These are phyloP conservation scores for Collybiopsis luxurians DNA, from an alignment of 768 basidiomycete species.

Conservation along the genomic window DNA sequence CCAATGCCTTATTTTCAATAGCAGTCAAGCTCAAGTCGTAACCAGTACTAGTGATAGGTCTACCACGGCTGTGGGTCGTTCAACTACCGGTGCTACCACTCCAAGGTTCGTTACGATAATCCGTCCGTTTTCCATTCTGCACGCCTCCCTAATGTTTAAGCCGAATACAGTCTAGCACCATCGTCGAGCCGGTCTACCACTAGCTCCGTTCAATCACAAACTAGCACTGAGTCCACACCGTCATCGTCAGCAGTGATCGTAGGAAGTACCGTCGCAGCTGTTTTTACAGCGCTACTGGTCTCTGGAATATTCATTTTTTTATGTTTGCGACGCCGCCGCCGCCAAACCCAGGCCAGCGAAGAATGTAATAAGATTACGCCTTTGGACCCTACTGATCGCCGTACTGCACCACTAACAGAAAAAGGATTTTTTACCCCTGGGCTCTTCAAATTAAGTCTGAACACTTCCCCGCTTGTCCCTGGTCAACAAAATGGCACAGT, in stretches of 20 bases:
- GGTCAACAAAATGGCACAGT: background rate
- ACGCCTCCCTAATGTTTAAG: too few species aligned
- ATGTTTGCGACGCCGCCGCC: background rate
- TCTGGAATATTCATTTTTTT: background rate
- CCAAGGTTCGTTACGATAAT: too few species aligned
- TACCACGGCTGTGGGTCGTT: too few species aligned
- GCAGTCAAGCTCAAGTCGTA: too few species aligned
- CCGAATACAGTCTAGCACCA: background rate
- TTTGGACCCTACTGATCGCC: background rate
- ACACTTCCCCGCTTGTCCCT: background rate
- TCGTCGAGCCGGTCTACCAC: background rate
- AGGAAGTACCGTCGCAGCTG: background rate
- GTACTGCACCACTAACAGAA: background rate
- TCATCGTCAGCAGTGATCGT: background rate
- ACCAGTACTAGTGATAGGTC: too few species aligned
- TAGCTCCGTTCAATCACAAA: background rate
- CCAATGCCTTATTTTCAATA: too few species aligned
- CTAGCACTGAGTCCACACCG: too few species aligned
- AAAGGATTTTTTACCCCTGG: too few species aligned
- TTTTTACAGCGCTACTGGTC: background rate
- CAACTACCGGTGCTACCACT: too few species aligned
- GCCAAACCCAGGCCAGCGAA: background rate
- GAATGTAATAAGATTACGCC: background rate
- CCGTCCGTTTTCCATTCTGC: too few species aligned
- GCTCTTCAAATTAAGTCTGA: background rate